Base-by-base conservation (phyloP, 2,329 filamentous ascomycete species). In the Aspergillus hortae region DNA sequence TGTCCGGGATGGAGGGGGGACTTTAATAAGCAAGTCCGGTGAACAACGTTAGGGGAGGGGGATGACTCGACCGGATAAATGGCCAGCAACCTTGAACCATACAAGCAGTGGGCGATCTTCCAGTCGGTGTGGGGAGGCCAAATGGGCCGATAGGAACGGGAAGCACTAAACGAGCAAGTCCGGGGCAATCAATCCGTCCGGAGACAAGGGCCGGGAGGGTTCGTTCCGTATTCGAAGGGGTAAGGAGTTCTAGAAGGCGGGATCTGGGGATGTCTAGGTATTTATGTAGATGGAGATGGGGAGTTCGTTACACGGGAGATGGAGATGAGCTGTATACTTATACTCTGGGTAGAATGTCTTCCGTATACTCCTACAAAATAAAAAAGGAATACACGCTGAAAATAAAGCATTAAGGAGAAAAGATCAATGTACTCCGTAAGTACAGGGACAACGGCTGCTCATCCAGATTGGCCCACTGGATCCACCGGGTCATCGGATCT, bases 81-180 rank as follows among this genome's bases (percentile, higher is more conserved):
- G 9, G 40, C 5, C 4, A 12, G 40, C 35, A 38, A 38, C 35
- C 35, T n/a, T 38, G 35, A 17, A 38, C 35, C 35, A 38, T n/a
- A 42, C 40, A 42, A 42, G 40, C 40, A 42, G 40, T 42, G 40
- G 40, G 17, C 40, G 40, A 42, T 42, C 40, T 14, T 42, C 15
- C 6, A 23, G 35, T 38, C 17, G 19, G 19, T 19, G 40, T 17
- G 15, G 40, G 40, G 15, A 6, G 19, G 4, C 6, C 40, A 42
- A 38, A n/a, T n/a, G 35, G 15, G 5, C 17, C 17, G 19, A 42
- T 42, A 19, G 25, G 46, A 49, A 46, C 14, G 41, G 59, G 56
- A 51, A 53, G 25, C 47, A 54, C 57, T 45, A 55, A 60, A 60
- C 49, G 47, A 57, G 57, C 53, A 60, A 56, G 53, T 56, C 60